Conservation (phyloP, 2,329 filamentous ascomycete species). For the Colletotrichum limetticola region DNA sequence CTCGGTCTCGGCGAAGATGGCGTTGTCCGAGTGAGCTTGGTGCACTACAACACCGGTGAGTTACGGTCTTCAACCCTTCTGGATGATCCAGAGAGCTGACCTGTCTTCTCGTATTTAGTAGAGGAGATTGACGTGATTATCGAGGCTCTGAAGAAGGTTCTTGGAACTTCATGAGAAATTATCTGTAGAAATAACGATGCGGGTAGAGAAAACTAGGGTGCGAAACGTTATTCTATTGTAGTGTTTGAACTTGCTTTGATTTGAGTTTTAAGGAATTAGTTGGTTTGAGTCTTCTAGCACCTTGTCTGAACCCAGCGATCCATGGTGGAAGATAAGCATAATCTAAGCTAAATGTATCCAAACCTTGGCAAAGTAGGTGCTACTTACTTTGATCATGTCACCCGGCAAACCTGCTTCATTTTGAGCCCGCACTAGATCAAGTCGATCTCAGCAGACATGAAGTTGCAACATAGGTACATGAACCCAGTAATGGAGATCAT, state of each 20-base stretch:
- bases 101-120: background rate
- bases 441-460: no score
- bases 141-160: background rate
- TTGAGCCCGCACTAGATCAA: no score
- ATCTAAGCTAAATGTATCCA: no score
- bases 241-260: background rate
- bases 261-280: background rate
- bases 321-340: background rate
- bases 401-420: no score
- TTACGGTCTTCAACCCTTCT: slow-evolving; percentile 32
- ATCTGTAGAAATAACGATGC: background rate
- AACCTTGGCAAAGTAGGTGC: no score
- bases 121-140: background rate
- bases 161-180: background rate
- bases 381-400: no score
- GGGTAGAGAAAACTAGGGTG: background rate
- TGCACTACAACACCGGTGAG: slow-evolving; percentile 77
- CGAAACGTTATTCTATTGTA: background rate
- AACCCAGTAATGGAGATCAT: no score
- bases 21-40: slow-evolving; percentile 74
- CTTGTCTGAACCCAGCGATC: background rate
- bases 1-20: slow-evolving; percentile 67
- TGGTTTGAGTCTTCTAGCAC: background rate
- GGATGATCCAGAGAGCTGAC: background rate
- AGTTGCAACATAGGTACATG: no score